phyloP scores from a whole-genome alignment of 1,284 basidiomycete genomes.

The Moniliella sp. region DNA sequence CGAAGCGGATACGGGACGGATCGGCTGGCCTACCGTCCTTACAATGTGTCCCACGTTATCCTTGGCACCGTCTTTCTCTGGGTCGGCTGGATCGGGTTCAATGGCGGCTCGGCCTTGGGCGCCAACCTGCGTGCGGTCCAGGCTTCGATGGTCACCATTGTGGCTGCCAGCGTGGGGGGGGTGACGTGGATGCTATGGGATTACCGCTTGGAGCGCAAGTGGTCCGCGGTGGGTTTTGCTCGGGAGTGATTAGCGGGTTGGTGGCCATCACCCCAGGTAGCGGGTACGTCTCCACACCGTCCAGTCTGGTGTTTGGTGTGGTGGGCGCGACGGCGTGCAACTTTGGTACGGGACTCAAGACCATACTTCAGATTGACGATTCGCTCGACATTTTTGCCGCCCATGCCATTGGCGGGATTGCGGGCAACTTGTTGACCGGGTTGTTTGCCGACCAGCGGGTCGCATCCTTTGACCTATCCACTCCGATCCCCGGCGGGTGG shows the following conservation, averaged over 20 bases:
- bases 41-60: conserved; percentile 34
- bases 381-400: conserved; percentile 55
- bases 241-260: conserved; percentile 39
- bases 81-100: conserved; percentile 35
- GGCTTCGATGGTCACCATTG: conserved; percentile 36
- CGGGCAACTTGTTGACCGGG: conserved; percentile 63
- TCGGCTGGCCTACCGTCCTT: conserved; percentile 34
- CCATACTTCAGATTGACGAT: conserved; percentile 34
- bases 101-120: conserved; percentile 34
- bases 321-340: conserved; percentile 66
- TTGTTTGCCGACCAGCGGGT: conserved; percentile 71
- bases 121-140: conserved; percentile 36
- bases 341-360: conserved; percentile 83
- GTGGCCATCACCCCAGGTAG: conserved; percentile 64
- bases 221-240: conserved; percentile 68
- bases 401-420: conserved; percentile 66
- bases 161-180: conserved; percentile 53
- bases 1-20: conserved; percentile 36
- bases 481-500: conserved; percentile 53
- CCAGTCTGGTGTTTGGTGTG: conserved; percentile 39
- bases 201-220: conserved; percentile 37
- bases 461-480: conserved; percentile 58
- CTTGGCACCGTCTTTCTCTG: conserved; percentile 36
- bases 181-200: conserved; percentile 37
- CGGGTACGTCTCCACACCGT: conserved; percentile 26